A percentile compares a stretch with the other conserved stretches of the same genome.
Evolutionary conservation across 352 stramenopile species (phyloP).

Genomic region (Phytophthora lateralis): DNA sequence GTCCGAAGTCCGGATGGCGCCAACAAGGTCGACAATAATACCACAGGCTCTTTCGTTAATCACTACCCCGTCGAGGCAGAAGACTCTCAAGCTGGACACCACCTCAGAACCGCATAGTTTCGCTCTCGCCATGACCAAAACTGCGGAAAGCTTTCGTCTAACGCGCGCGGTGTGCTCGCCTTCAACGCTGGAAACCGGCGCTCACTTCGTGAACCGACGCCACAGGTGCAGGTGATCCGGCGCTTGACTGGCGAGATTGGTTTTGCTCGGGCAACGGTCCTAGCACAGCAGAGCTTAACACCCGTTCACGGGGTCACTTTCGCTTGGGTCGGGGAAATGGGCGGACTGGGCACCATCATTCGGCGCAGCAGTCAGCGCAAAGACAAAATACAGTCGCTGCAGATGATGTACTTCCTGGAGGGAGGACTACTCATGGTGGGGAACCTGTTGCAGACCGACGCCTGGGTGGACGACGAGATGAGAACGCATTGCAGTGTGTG

Average conservation of each 20-base stretch:
- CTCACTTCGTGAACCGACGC: constrained; percentile 34
- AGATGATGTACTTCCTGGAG: constrained; percentile 82
- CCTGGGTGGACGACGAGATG: constrained; percentile 71
- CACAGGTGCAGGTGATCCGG: constrained; percentile 15
- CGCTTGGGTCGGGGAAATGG: constrained; percentile 13
- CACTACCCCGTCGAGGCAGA: background rate
- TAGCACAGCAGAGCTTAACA: constrained; percentile 7
- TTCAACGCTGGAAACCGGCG: constrained; percentile 17
- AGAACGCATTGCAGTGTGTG: constrained; percentile 84
- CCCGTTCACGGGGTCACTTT: constrained; percentile 3
- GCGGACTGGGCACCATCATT: constrained; percentile 17
- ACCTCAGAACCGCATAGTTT: constrained; percentile 26
- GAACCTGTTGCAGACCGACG: constrained; percentile 71
- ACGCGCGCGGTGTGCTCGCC: background rate
- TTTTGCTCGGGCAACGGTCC: constrained; percentile 18
- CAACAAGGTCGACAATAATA: constrained; percentile 20
- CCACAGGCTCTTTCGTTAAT: constrained; percentile 2
- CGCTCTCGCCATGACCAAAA: background rate
- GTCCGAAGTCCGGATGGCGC: constrained; percentile 18
- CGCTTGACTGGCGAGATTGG: constrained; percentile 23
- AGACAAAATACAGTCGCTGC: constrained; percentile 27
- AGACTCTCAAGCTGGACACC: background rate
- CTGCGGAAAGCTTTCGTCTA: constrained; percentile 11
- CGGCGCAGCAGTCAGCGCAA: constrained; percentile 25
- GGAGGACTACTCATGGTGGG: constrained; percentile 70